These are phyloP conservation scores for Populus deltoides DNA, from an alignment of 345 rosid species.

Conservation along the genomic window DNA sequence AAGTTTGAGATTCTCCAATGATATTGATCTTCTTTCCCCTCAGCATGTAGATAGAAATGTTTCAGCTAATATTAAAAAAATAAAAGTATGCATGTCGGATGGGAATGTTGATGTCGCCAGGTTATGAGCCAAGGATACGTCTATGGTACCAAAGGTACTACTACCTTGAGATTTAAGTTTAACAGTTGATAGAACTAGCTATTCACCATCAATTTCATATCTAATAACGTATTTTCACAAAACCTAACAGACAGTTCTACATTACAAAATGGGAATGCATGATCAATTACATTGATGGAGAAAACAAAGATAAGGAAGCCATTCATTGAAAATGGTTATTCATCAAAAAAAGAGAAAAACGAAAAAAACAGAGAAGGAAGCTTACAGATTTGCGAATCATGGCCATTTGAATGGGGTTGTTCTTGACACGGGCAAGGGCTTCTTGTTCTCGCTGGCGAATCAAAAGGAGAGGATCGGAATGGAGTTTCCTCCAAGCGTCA, in stretches of 20 bases:
- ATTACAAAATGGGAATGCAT: background rate
- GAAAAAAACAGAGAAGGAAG: background rate
- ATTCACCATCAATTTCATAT: background rate
- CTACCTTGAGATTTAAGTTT: background rate
- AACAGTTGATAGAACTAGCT: background rate
- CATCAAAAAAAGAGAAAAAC: background rate
- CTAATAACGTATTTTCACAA: background rate
- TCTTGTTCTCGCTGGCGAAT: slow-evolving; percentile 95
- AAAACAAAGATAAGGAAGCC: background rate
- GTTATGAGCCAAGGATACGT: background rate
- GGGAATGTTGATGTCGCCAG: background rate
- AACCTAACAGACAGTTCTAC: background rate
- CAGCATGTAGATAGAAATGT: background rate
- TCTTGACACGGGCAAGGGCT: slow-evolving; percentile 87
- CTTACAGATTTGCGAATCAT: slow-evolving; percentile 78
- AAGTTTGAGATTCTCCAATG: background rate
- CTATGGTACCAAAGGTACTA: background rate
- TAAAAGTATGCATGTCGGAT: background rate
- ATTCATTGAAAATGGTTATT: background rate
- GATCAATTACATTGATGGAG: background rate
- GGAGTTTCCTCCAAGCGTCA: slow-evolving; percentile 91
- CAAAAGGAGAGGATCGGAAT: slow-evolving; percentile 86
- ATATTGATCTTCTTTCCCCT: background rate
- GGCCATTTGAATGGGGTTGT: slow-evolving; percentile 94
- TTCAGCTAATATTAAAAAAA: background rate